Percentiles rank a stretch among this genome's conserved stretches.
These are phyloP conservation scores for Diaporthe velutina DNA, from an alignment of 2,329 filamentous ascomycete species.

Conservation along the genomic window DNA sequence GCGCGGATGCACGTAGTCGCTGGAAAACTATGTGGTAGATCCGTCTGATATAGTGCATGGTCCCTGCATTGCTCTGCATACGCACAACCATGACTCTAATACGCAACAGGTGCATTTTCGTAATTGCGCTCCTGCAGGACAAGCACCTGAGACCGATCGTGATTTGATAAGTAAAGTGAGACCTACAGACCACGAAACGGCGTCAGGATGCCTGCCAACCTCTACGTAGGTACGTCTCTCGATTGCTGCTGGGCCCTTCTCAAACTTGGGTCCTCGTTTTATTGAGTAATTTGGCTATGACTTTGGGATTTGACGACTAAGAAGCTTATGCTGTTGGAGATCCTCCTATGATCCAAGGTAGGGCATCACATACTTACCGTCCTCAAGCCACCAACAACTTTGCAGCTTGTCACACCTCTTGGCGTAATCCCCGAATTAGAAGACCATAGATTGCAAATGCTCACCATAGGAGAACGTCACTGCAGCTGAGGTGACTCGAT, in stretches of 20 bases:
- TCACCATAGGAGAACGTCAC: neutral
- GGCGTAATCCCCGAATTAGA: neutral
- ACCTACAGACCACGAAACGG: neutral
- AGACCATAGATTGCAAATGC: neutral
- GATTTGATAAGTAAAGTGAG: no score
- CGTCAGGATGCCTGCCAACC: neutral
- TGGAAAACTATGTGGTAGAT: neutral
- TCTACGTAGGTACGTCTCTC: no score
- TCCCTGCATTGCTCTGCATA: neutral
- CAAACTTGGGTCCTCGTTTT: no score
- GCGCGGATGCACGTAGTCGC: neutral
- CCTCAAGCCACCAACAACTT: neutral
- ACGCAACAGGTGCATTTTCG: neutral
- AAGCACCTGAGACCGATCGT: neutral
- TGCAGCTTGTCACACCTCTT: constrained; percentile 1
- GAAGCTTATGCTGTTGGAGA: neutral
- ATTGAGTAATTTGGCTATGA: no score
- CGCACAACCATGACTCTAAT: neutral
- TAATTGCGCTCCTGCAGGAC: neutral
- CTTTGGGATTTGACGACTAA: neutral
- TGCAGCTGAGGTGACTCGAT: neutral
- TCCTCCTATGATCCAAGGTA: neutral
- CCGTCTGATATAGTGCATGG: neutral
- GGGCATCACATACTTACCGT: neutral
- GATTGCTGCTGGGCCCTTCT: no score